phyloP scores from a whole-genome alignment of 371 early-diverging fungal species.

The Homolaphlyctis polyrhiza region DNA sequence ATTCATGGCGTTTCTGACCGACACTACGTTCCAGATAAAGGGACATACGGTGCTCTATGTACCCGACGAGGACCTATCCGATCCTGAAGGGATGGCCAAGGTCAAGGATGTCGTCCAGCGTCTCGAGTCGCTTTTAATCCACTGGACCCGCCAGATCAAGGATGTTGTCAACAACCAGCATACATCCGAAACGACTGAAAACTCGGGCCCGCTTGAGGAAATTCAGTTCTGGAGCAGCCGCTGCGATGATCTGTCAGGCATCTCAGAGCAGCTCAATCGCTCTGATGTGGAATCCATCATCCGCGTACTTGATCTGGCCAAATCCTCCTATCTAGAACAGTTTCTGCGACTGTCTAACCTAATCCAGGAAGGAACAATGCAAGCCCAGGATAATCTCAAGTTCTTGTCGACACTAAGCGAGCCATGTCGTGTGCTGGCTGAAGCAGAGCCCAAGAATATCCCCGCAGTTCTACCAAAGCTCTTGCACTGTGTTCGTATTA shows the following conservation, averaged over 20 bases:
- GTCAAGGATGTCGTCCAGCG: slow-evolving; percentile 51
- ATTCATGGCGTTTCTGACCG: slow-evolving; percentile 54
- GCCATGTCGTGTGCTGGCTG: slow-evolving; percentile 36
- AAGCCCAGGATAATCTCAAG: slow-evolving; percentile 55
- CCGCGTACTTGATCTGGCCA: slow-evolving; percentile 34
- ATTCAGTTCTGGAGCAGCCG: slow-evolving; percentile 53
- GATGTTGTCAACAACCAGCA: slow-evolving; percentile 54
- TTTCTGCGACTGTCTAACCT: slow-evolving; percentile 45
- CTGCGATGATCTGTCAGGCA: slow-evolving; percentile 52
- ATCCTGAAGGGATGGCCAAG: slow-evolving; percentile 25
- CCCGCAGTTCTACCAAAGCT: slow-evolving; percentile 38
- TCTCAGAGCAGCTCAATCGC: slow-evolving; percentile 46
- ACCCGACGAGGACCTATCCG: slow-evolving; percentile 28
- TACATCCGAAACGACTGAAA: slow-evolving; percentile 46
- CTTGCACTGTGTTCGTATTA: slow-evolving; percentile 43
- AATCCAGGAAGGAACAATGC: slow-evolving; percentile 48
- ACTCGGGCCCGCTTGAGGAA: slow-evolving; percentile 50
- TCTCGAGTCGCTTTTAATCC: slow-evolving; percentile 45
- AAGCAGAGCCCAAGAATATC: slow-evolving; percentile 44
- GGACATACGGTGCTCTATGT: slow-evolving; percentile 52
- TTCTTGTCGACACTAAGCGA: slow-evolving; percentile 40
- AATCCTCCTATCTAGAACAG: slow-evolving; percentile 52
- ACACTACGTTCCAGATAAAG: slow-evolving; percentile 43
- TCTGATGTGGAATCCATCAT: slow-evolving; percentile 42
- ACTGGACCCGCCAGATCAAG: slow-evolving; percentile 60